Percentiles rank a stretch among this genome's conserved stretches.
These are phyloP conservation scores for Populus tremula DNA, from an alignment of 345 rosid species.

Conservation along the genomic window DNA sequence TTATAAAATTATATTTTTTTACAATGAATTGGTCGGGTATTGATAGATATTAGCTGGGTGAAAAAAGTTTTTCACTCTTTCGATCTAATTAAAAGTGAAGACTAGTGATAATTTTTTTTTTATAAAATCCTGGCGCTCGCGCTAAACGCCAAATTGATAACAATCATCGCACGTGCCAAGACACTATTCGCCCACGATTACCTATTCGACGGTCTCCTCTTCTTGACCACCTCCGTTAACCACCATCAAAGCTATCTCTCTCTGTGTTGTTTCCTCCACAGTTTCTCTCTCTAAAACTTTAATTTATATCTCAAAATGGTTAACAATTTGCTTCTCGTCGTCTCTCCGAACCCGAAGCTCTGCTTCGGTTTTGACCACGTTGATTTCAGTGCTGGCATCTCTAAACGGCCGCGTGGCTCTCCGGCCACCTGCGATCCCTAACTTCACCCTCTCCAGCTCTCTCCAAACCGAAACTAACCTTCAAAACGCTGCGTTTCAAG, in stretches of 20 bases:
- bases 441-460: constrained; percentile 39
- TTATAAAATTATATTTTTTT: too few species aligned
- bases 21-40: too few species aligned
- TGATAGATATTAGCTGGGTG: too few species aligned
- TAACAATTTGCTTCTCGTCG: constrained; percentile 40
- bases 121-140: neutral
- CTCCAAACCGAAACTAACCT: constrained; percentile 45
- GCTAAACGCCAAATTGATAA: neutral
- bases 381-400: constrained; percentile 15
- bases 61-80: too few species aligned
- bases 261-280: neutral
- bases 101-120: too few species aligned
- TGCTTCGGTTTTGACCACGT: constrained; percentile 12
- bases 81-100: too few species aligned
- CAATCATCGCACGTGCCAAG: constrained; percentile 10
- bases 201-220: neutral
- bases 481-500: constrained; percentile 17
- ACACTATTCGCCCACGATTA: neutral
- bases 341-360: constrained; percentile 35
- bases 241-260: neutral
- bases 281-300: neutral
- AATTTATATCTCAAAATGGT: constrained; percentile 38
- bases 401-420: constrained; percentile 19
- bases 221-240: neutral
- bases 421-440: constrained; percentile 19